phyloP scores from a whole-genome alignment of 805 yeast species.

The Wickerhamomyces rabaulensis region DNA sequence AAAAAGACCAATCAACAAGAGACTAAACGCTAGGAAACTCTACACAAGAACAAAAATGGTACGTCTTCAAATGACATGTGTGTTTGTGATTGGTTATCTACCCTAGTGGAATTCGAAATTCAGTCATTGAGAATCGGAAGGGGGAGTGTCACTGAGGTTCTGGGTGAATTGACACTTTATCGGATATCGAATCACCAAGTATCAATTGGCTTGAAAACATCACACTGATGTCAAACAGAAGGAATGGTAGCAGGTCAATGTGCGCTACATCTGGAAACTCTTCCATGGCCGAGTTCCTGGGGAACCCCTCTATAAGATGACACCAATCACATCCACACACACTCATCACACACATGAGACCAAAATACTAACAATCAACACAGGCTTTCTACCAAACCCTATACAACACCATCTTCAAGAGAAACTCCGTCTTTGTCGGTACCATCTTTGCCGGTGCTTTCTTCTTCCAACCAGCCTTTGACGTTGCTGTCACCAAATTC shows the following conservation, averaged over 20 bases:
- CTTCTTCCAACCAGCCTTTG: conserved; percentile 76
- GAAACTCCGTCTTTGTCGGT: conserved; percentile 86
- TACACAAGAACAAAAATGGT: background rate
- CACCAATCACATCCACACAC: background rate
- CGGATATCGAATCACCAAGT: no score
- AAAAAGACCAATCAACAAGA: background rate
- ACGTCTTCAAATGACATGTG: background rate
- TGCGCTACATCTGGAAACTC: no score
- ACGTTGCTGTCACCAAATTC: conserved; percentile 60
- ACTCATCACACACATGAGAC: background rate
- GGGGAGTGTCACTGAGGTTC: background rate
- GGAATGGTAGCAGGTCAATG: no score
- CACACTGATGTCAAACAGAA: no score
- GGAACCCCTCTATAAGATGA: background rate
- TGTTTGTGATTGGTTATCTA: background rate
- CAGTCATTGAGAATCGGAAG: background rate
- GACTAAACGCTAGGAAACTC: background rate
- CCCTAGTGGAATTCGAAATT: background rate
- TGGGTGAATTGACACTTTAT: no score
- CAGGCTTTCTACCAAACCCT: conserved; percentile 41
- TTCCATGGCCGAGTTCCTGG: background rate
- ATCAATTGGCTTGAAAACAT: no score
- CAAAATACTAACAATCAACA: background rate
- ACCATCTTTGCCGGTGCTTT: conserved; percentile 81
- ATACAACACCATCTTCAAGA: conserved; percentile 71